A percentile compares a stretch with the other conserved stretches of the same genome.
Evolutionary conservation across 108 stramenopile genomes (phyloP).

Genomic region (Conticribra weissflogii): DNA sequence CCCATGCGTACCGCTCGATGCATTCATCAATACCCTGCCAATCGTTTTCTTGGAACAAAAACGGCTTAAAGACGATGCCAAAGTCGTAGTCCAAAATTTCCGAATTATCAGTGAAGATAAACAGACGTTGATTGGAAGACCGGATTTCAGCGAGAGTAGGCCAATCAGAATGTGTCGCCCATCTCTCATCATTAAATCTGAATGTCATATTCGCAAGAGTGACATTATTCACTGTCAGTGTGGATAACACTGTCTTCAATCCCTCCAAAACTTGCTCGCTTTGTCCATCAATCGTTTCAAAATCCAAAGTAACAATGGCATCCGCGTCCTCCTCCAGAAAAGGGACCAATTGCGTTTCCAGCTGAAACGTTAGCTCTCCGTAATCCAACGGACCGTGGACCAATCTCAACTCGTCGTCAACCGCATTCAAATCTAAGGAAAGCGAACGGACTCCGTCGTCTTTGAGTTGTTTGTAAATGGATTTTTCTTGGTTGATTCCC

Average conservation of each 20-base stretch:
- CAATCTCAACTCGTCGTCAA: conserved; percentile 2
- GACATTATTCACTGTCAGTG: conserved; percentile 13
- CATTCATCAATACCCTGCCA: conserved; percentile 20
- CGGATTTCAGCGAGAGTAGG: conserved; percentile 11
- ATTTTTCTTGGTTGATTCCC: conserved; percentile 32
- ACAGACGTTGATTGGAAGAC: conserved; percentile 7
- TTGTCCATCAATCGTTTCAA: conserved; percentile 21
- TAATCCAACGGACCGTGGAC: conserved; percentile 29
- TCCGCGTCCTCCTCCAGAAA: conserved; percentile 34
- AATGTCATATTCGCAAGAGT: conserved; percentile 12
- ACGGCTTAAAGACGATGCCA: conserved; percentile 1
- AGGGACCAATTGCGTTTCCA: conserved; percentile 22
- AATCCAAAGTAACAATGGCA: conserved; percentile 22
- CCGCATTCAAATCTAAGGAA: conserved; percentile 9
- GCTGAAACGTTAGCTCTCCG: conserved; percentile 13
- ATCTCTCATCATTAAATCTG: conserved; percentile 5
- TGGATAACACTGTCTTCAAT: conserved; percentile 6
- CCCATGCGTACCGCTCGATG: conserved; percentile 2
- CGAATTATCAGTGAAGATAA: conserved; percentile 6
- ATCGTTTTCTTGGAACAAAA: conserved; percentile 7
- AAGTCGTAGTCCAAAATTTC: neutral
- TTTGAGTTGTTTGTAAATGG: conserved; percentile 21
- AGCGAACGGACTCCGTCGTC: conserved; percentile 27
- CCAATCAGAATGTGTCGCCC: conserved; percentile 2
- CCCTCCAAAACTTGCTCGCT: conserved; percentile 5